These are phyloP conservation scores for Posidonia australis DNA, from an alignment of 106 monocot species.

Conservation along the genomic window DNA sequence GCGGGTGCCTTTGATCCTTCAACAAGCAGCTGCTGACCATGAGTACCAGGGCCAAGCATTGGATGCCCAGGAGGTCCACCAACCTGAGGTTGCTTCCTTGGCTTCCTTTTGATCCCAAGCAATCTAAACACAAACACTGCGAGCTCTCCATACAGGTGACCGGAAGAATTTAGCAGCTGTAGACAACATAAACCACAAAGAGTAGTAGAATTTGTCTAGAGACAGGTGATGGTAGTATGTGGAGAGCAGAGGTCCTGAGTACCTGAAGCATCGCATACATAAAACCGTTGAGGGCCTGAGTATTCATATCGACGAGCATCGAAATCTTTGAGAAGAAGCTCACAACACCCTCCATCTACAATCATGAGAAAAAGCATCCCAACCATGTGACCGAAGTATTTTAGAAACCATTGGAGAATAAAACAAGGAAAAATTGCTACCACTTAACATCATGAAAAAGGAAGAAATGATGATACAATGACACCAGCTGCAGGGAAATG, in stretches of 20 bases:
- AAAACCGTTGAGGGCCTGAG: conserved; percentile 76
- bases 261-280: conserved; percentile 92
- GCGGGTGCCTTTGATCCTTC: conserved; percentile 51
- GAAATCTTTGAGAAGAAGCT: conserved; percentile 82
- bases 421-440: too few relatives aligned
- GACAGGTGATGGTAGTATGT: background rate
- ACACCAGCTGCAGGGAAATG: too few relatives aligned
- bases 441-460: too few relatives aligned
- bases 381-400: background rate
- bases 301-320: conserved; percentile 79
- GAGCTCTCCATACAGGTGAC: conserved; percentile 87
- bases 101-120: conserved; percentile 54
- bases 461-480: too few relatives aligned
- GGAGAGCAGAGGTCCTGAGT: background rate
- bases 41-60: conserved; percentile 14
- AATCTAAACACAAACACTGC: conserved; percentile 72
- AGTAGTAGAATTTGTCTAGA: background rate
- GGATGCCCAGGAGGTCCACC: conserved; percentile 18
- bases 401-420: background rate
- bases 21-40: conserved; percentile 7
- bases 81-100: conserved; percentile 24
- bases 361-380: too few relatives aligned
- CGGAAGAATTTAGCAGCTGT: conserved; percentile 91
- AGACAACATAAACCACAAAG: background rate
- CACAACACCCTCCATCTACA: conserved; percentile 77